Conservation (phyloP, 1,139 yeast genomes). For the Spencermartinsiella ligniputridi region DNA sequence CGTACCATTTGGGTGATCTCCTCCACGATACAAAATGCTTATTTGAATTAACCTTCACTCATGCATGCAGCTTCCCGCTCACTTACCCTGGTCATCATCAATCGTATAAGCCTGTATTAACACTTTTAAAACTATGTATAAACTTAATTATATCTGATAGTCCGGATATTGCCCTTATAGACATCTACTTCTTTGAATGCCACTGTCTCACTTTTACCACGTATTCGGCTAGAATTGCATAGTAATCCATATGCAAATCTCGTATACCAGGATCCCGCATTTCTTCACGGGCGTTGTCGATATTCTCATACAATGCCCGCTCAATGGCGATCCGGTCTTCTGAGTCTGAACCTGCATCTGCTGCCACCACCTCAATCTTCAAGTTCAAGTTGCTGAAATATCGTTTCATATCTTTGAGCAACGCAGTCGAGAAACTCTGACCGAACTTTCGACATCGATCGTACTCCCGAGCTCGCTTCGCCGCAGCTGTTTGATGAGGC, state of each 20-base stretch:
- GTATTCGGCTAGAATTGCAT: not conserved
- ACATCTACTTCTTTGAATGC: too few relatives aligned
- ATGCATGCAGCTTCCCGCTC: too few relatives aligned
- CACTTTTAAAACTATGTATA: too few relatives aligned
- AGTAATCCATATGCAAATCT: not conserved
- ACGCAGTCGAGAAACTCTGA: not conserved
- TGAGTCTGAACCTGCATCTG: not conserved
- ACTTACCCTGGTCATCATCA: too few relatives aligned
- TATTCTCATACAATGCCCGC: not conserved
- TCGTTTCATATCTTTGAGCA: not conserved
- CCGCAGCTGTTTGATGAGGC: not conserved
- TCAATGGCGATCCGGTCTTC: not conserved
- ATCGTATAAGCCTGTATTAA: too few relatives aligned
- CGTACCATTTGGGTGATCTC: too few relatives aligned
- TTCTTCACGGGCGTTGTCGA: not conserved
- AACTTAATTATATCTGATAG: too few relatives aligned
- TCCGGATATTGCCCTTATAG: too few relatives aligned
- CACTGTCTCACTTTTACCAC: not conserved
- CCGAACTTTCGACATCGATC: not conserved
- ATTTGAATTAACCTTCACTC: too few relatives aligned
- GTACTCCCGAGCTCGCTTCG: not conserved
- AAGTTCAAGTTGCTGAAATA: not conserved
- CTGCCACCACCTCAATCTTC: not conserved
- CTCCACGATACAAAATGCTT: too few relatives aligned
- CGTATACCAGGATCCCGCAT: not conserved